phyloP scores from a whole-genome alignment of 306 rosid genomes.

The Vigna mungo region DNA sequence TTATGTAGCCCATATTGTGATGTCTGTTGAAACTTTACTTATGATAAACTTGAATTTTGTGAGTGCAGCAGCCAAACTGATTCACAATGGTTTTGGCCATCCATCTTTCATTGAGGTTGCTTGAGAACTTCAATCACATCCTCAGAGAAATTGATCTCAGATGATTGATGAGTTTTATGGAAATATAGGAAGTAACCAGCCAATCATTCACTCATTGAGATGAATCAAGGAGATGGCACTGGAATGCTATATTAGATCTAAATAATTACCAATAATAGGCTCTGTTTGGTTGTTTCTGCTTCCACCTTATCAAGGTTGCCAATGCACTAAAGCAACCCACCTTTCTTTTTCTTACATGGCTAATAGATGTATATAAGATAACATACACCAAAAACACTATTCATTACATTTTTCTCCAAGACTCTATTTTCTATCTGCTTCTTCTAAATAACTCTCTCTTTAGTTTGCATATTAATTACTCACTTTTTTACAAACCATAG shows the following conservation, averaged over 20 bases:
- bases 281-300: slow-evolving; percentile 33
- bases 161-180: slow-evolving; percentile 19
- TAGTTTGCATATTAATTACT: not conserved
- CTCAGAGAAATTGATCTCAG: slow-evolving; percentile 31
- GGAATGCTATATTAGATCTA: slow-evolving; percentile 40
- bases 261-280: slow-evolving; percentile 42
- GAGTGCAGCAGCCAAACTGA: slow-evolving; percentile 64
- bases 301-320: slow-evolving; percentile 52
- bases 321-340: slow-evolving; percentile 40
- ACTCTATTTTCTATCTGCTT: slow-evolving; percentile 24
- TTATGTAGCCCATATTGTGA: not conserved
- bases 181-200: no score
- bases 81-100: slow-evolving; percentile 37
- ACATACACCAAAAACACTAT: slow-evolving; percentile 48
- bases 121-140: slow-evolving; percentile 45
- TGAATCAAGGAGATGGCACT: slow-evolving; percentile 47
- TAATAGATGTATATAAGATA: slow-evolving; percentile 57
- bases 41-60: slow-evolving; percentile 34
- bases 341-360: slow-evolving; percentile 41
- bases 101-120: slow-evolving; percentile 48
- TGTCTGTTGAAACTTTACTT: slow-evolving; percentile 27
- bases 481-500: not conserved
- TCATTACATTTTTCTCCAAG: not conserved
- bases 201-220: slow-evolving; percentile 41
- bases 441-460: slow-evolving; percentile 29